phyloP scores from a whole-genome alignment of 495 filamentous ascomycete species.

The Darksidea phi region DNA sequence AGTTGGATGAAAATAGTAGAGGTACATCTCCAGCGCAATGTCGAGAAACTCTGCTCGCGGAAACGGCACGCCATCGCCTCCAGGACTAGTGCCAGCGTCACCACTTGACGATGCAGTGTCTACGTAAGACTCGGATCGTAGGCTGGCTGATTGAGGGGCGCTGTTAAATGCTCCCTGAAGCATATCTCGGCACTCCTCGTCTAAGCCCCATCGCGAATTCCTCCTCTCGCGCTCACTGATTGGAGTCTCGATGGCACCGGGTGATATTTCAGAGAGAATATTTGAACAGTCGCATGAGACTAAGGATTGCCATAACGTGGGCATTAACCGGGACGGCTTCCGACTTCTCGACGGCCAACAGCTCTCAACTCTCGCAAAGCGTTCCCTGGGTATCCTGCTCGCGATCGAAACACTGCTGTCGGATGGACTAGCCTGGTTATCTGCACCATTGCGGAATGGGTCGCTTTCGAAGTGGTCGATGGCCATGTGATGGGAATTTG shows the following conservation, averaged over 20 bases:
- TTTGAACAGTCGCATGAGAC: conserved; percentile 49
- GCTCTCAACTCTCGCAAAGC: conserved; percentile 52
- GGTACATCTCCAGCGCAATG: conserved; percentile 56
- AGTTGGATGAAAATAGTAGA: conserved; percentile 53
- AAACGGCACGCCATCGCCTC: conserved; percentile 41
- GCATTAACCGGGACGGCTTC: conserved; percentile 50
- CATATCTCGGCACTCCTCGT: conserved; percentile 51
- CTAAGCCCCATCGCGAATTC: conserved; percentile 48
- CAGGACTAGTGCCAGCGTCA: conserved; percentile 31
- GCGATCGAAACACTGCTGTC: conserved; percentile 39
- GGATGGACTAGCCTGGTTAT: conserved; percentile 34
- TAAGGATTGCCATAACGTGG: conserved; percentile 51
- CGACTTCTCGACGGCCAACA: conserved; percentile 52
- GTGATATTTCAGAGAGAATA: conserved; percentile 45
- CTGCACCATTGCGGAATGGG: conserved; percentile 37
- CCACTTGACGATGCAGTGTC: conserved; percentile 38
- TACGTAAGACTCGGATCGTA: conserved; percentile 27
- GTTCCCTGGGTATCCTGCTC: conserved; percentile 49
- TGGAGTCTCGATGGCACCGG: conserved; percentile 33
- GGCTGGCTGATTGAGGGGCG: conserved; percentile 25
- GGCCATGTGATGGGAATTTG: conserved; percentile 29
- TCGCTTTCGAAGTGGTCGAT: conserved; percentile 31
- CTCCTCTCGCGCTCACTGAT: conserved; percentile 39
- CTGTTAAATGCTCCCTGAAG: conserved; percentile 43
- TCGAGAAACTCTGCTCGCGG: conserved; percentile 56